phyloP scores from a whole-genome alignment of 2,329 filamentous ascomycete species.

The Ramularia collo-cygni region DNA sequence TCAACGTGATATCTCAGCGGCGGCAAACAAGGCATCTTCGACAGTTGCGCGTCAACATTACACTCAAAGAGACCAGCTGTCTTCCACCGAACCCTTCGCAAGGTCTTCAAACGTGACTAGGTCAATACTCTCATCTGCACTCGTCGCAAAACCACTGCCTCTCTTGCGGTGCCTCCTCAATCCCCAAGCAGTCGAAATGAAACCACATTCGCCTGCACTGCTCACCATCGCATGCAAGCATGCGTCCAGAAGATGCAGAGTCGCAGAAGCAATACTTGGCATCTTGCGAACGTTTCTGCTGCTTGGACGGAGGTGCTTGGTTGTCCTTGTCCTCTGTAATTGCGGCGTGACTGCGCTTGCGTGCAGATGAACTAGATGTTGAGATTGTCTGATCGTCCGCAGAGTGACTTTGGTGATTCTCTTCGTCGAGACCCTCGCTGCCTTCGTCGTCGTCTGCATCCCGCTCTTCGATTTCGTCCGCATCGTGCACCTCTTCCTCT shows the following conservation, averaged over 20 bases:
- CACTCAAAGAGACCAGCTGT: no score
- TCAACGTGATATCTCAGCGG: no score
- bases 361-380: background rate
- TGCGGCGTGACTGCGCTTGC: background rate
- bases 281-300: background rate
- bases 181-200: slow-evolving; percentile 66
- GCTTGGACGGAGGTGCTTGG: background rate
- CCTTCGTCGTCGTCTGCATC: background rate
- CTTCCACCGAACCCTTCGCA: no score
- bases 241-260: slow-evolving; percentile 31
- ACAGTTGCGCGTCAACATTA: no score
- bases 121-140: slow-evolving; percentile 10
- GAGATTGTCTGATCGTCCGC: no score
- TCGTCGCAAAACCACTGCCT: slow-evolving; percentile 24
- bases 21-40: no score
- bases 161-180: slow-evolving; percentile 52
- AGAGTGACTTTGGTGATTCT: no score
- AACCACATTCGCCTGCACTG: slow-evolving; percentile 77
- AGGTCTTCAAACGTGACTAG: no score
- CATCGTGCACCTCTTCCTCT: no score
- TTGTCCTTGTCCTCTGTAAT: background rate
- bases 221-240: slow-evolving; percentile 75
- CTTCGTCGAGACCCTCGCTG: no score
- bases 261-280: slow-evolving; percentile 1
- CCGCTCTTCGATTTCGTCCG: no score